Conservation (phyloP, 306 rosid genomes). For the Fragaria iinumae region DNA sequence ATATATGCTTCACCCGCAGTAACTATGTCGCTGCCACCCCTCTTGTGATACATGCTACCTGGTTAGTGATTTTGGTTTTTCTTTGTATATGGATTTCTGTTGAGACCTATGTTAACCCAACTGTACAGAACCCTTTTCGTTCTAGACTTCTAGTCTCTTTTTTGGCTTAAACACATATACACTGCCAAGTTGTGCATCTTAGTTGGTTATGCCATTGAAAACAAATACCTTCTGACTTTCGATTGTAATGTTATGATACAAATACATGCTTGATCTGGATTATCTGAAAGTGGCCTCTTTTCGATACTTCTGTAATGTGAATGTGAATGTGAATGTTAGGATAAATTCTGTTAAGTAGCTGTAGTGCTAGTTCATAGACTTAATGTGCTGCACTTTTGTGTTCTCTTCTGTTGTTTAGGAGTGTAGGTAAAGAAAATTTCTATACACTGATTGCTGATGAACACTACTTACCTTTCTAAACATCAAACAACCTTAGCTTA, state of each 20-base stretch:
- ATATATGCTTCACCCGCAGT: constrained; percentile 26
- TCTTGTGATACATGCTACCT: constrained; percentile 27
- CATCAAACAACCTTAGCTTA: not conserved
- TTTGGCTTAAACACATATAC: constrained; percentile 45
- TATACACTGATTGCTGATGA: not conserved
- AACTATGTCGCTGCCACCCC: constrained; percentile 6
- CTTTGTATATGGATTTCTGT: constrained; percentile 33
- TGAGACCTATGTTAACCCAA: constrained; percentile 38
- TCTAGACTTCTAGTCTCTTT: constrained; percentile 20
- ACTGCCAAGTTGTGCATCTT: constrained; percentile 42
- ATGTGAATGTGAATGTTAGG: not conserved
- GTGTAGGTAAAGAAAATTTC: not conserved
- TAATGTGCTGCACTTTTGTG: not conserved
- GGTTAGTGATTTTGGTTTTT: constrained; percentile 45
- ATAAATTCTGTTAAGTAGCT: not conserved
- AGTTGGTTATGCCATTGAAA: constrained; percentile 29
- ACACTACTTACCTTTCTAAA: not conserved
- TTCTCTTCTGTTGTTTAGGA: not conserved
- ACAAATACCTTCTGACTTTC: constrained; percentile 24
- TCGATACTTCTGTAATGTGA: not conserved
- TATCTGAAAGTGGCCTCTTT: constrained; percentile 3
- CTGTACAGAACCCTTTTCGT: constrained; percentile 43
- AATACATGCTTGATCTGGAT: constrained; percentile 12
- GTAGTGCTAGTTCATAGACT: not conserved
- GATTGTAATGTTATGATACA: constrained; percentile 20